phyloP scores from a whole-genome alignment of 495 filamentous ascomycete genomes.

The Parachaetomium inaequale region DNA sequence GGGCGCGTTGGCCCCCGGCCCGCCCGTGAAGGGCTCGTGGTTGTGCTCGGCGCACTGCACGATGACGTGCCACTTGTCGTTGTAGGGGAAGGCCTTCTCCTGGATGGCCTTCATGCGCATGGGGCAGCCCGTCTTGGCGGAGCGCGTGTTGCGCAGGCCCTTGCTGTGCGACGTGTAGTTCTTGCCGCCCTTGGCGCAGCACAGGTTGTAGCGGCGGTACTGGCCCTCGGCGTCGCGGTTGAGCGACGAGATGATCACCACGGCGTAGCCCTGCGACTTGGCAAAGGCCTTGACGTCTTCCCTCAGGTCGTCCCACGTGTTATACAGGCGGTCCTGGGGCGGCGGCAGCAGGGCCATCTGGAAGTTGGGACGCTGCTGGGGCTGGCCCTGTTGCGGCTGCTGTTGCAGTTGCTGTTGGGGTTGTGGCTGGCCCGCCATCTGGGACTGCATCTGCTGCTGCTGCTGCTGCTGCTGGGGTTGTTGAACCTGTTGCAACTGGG shows the following conservation, averaged over 20 bases:
- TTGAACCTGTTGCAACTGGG: neutral
- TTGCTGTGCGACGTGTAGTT: conserved; percentile 33
- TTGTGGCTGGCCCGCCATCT: conserved; percentile 10
- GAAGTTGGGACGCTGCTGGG: conserved; percentile 30
- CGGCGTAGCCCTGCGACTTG: conserved; percentile 34
- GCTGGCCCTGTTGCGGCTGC: conserved; percentile 13
- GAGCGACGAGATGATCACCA: conserved; percentile 33
- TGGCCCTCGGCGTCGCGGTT: conserved; percentile 34
- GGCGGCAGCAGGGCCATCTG: conserved; percentile 35
- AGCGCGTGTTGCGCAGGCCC: conserved; percentile 29
- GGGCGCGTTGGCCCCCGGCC: conserved; percentile 30
- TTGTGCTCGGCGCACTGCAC: conserved; percentile 38
- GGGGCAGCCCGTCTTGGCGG: conserved; percentile 36
- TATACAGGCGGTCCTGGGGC: conserved; percentile 35
- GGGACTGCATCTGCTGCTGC: conserved; percentile 18
- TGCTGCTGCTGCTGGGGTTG: conserved; percentile 3
- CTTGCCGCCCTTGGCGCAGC: conserved; percentile 38
- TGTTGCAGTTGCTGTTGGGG: conserved; percentile 18
- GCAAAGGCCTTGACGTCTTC: conserved; percentile 32
- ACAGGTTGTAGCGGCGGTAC: conserved; percentile 38
- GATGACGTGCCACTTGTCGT: conserved; percentile 38
- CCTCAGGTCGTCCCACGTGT: conserved; percentile 27
- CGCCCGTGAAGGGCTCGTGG: conserved; percentile 37
- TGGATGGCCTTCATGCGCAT: conserved; percentile 37
- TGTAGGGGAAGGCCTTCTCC: conserved; percentile 34